phyloP scores from a whole-genome alignment of 306 rosid genomes.

The Betula pendula region DNA sequence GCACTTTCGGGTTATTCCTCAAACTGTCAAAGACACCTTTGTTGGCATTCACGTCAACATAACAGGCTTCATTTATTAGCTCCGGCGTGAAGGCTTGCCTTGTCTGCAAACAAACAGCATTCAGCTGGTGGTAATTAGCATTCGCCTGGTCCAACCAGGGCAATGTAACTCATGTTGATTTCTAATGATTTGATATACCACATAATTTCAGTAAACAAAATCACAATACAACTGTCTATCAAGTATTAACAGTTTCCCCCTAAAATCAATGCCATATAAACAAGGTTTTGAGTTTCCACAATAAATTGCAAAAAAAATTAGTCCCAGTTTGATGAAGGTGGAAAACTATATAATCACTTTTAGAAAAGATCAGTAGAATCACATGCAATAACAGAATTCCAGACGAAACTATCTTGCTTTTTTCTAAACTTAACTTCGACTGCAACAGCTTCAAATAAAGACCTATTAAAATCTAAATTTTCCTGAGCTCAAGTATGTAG shows the following conservation, averaged over 20 bases:
- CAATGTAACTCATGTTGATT: slow-evolving; percentile 6
- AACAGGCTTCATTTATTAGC: slow-evolving; percentile 79
- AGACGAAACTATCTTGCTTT: neutral
- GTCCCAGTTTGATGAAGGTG: neutral
- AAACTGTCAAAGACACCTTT: slow-evolving; percentile 85
- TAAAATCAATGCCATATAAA: neutral
- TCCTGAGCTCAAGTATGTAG: neutral
- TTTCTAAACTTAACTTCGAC: neutral
- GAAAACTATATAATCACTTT: neutral
- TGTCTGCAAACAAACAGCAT: slow-evolving; percentile 51
- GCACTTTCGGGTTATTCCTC: slow-evolving; percentile 88
- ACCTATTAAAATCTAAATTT: neutral
- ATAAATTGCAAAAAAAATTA: neutral
- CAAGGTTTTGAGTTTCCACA: neutral
- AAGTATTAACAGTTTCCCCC: neutral
- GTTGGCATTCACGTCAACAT: slow-evolving; percentile 80
- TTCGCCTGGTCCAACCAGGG: slow-evolving; percentile 14
- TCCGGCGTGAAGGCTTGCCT: slow-evolving; percentile 76
- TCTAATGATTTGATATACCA: neutral
- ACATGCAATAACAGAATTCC: neutral
- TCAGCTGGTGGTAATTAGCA: slow-evolving; percentile 11
- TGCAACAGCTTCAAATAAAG: neutral
- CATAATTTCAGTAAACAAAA: neutral
- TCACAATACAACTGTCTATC: neutral
- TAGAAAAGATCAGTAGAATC: neutral